Evolutionary conservation across 257 asterid genomes (phyloP).

Genomic region (Solanum pimpinellifolium): DNA sequence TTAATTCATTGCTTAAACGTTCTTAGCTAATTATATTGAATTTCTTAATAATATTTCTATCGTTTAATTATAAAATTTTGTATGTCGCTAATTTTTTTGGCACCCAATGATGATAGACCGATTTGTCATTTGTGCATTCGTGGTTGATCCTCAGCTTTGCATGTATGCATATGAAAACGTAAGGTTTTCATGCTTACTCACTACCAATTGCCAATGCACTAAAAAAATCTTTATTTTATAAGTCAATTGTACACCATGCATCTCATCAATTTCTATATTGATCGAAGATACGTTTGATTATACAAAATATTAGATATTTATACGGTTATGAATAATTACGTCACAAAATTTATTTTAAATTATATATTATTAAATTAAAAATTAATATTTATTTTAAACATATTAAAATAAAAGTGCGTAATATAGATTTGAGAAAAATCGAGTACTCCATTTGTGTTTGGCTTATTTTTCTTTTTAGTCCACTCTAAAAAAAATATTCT

Average conservation of each 20-base stretch:
- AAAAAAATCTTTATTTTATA: background rate
- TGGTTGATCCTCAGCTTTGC: background rate
- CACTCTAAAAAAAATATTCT: no score
- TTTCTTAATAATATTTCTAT: fast-evolving
- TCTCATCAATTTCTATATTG: background rate
- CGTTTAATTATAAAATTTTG: no score
- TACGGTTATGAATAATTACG: background rate
- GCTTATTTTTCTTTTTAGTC: no score
- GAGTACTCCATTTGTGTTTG: fast-evolving
- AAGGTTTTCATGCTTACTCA: background rate
- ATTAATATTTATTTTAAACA: no score
- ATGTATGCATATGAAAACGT: background rate
- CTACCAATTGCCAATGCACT: background rate
- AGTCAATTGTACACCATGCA: background rate
- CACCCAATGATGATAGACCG: background rate
- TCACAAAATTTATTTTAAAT: background rate
- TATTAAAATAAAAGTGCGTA: no score
- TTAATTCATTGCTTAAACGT: background rate
- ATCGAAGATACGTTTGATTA: background rate
- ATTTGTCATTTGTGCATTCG: background rate
- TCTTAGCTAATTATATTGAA: no score
- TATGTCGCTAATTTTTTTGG: background rate
- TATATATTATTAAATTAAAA: background rate
- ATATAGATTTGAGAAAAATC: no score
- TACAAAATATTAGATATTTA: background rate